These are phyloP conservation scores for Russula sp. DNA, from an alignment of 768 basidiomycete genomes.

Conservation along the genomic window DNA sequence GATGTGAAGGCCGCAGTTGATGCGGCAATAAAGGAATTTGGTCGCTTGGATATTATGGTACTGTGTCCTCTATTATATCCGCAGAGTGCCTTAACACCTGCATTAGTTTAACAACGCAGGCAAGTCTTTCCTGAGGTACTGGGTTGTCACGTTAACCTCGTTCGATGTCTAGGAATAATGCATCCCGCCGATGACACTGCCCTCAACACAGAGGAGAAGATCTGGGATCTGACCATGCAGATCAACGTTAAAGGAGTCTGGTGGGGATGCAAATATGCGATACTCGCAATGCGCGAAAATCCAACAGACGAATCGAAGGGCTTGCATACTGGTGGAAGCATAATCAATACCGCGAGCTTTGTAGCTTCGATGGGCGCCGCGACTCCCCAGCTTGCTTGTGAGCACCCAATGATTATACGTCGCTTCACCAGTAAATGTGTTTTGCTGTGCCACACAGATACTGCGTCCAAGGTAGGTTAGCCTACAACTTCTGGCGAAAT, in stretches of 20 bases:
- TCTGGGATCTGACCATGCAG: constrained; percentile 92
- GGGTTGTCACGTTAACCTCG: background rate
- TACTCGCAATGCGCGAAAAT: constrained; percentile 93
- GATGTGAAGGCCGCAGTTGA: constrained; percentile 83
- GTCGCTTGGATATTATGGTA: constrained; percentile 94
- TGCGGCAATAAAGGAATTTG: constrained; percentile 73
- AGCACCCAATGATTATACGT: constrained; percentile 29
- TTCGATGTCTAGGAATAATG: constrained; percentile 75
- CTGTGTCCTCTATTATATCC: constrained; percentile 24
- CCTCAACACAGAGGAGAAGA: constrained; percentile 90
- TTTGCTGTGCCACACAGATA: constrained; percentile 49
- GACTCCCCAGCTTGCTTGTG: constrained; percentile 96
- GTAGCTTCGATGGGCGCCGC: constrained; percentile 95
- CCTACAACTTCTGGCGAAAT: background rate
- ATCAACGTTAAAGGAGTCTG: constrained; percentile 99
- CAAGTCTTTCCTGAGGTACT: constrained; percentile 27
- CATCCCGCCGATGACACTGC: constrained; percentile 93
- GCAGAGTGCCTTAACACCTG: background rate
- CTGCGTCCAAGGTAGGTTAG: constrained; percentile 74
- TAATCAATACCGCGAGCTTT: constrained; percentile 98
- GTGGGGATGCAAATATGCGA: constrained; percentile 99
- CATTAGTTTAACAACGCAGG: constrained; percentile 90
- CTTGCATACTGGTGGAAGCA: constrained; percentile 76
- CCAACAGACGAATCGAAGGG: constrained; percentile 75
- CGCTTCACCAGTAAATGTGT: background rate